These are phyloP conservation scores for Chimonanthus praecox DNA, from an alignment of 164 flowering plant genomes.

Conservation along the genomic window DNA sequence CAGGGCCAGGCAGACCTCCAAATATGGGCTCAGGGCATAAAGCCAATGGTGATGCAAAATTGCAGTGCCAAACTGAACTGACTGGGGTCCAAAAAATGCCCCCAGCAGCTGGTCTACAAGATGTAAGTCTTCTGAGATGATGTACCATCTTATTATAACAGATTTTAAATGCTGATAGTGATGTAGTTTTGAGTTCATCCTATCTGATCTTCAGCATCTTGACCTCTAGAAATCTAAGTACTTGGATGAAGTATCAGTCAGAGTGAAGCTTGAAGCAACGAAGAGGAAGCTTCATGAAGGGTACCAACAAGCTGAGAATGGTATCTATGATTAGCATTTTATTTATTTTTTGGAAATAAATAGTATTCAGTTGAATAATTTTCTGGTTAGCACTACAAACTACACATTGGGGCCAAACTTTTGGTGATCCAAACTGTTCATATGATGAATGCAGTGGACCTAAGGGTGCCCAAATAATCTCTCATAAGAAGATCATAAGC, in stretches of 20 bases:
- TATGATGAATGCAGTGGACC: background rate
- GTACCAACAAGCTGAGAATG: slow-evolving; percentile 80
- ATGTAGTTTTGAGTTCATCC: background rate
- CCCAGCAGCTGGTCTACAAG: slow-evolving; percentile 28
- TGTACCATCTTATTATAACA: background rate
- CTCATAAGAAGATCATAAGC: background rate
- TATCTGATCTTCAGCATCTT: slow-evolving; percentile 2
- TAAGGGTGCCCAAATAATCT: background rate
- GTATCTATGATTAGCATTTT: slow-evolving; percentile 21
- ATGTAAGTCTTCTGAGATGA: slow-evolving; percentile 29
- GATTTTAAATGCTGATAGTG: background rate
- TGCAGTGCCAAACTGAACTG: slow-evolving; percentile 30
- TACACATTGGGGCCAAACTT: background rate
- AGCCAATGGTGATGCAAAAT: slow-evolving; percentile 20
- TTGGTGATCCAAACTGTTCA: background rate
- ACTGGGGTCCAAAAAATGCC: slow-evolving; percentile 29
- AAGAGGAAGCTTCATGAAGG: slow-evolving; percentile 72
- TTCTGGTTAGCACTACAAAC: too few species aligned
- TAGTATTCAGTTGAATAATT: too few species aligned
- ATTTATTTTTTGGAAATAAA: background rate
- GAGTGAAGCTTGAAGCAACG: slow-evolving; percentile 52
- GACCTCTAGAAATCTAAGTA: slow-evolving; percentile 35
- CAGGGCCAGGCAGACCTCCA: slow-evolving; percentile 51
- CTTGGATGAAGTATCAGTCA: slow-evolving; percentile 37
- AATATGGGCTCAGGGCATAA: slow-evolving; percentile 26